Percentiles rank a stretch among this genome's conserved stretches.
These are phyloP conservation scores for Botrytis tulipae DNA, from an alignment of 2,329 filamentous ascomycete genomes.

Conservation along the genomic window DNA sequence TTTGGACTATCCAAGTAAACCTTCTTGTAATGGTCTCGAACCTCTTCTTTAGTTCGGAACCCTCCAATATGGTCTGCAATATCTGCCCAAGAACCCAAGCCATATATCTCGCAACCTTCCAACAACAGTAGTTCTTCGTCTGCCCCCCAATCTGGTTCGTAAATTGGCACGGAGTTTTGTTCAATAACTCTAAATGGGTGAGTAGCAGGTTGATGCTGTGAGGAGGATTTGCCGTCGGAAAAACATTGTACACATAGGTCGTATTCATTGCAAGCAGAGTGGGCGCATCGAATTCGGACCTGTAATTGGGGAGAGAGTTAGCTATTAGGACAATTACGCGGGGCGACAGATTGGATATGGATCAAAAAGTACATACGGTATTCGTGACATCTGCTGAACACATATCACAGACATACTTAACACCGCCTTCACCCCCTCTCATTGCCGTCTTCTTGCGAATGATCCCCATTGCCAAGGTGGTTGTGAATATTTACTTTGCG, in stretches of 20 bases:
- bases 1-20: conserved; percentile 80
- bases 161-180: conserved; percentile 97
- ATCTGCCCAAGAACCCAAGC: conserved; percentile 94
- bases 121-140: conserved; percentile 93
- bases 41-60: conserved; percentile 91
- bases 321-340: neutral
- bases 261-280: conserved; percentile 79
- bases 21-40: conserved; percentile 87
- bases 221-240: conserved; percentile 73
- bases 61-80: conserved; percentile 98
- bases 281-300: conserved; percentile 92
- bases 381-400: conserved; percentile 97
- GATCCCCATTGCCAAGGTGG: conserved; percentile 67
- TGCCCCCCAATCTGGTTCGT: conserved; percentile 90
- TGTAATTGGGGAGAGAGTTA: conserved; percentile 41
- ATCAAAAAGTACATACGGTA: conserved; percentile 63
- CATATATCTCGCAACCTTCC: conserved; percentile 94
- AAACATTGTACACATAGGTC: conserved; percentile 97
- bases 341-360: neutral
- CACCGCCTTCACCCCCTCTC: conserved; percentile 79
- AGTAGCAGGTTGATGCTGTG: conserved; percentile 80
- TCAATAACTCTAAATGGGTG: conserved; percentile 94
- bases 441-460: conserved; percentile 94
- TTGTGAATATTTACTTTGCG: conserved; percentile 6
- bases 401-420: conserved; percentile 96